Evolutionary conservation across 1,284 basidiomycete genomes (phyloP), one percentile per base, ranked within the genome.

Genomic region (Cystobasidium sp.): DNA sequence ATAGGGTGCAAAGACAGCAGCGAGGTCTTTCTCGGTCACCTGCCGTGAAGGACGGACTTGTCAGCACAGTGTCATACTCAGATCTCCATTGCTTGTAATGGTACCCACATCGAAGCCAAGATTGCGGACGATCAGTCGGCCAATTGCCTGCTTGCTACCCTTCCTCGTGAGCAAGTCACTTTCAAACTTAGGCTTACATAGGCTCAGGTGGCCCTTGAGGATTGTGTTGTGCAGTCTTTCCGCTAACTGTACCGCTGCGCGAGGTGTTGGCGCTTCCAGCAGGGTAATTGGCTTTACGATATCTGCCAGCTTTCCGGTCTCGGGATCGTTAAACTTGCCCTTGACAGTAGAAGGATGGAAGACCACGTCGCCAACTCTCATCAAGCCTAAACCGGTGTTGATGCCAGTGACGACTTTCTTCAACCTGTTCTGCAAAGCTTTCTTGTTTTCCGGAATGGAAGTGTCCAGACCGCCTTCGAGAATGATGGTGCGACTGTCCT

Each of bases 161-260:
- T 85, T 78, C 71, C 80, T 58, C 79, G 83, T 79, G 49, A 80
- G 61, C 82, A 85, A 44, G 78, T 83, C 77, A 82, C 83, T 76
- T 75, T 81, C 61, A 78, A 79, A 79, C 85, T 97, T 97, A 76
- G 97, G 86, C 6, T 91, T 89, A n/a, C 90, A 92, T 6, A 91
- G 93, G 37, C 98, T 87, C 16, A 94, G 84, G 2, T 87, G 85
- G 53, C 94, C 94, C 82, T 97, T 97, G 87, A 91, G 97, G 52
- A 94, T 89, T 81, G 97, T 94, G 0, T 93, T 93, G 81, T 99
- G 93, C 0, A 99, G 88, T 83, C 93, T 94, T 1, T 91, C 91
- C 22, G 89, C 88, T 64, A 87, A 85, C 0, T 94, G 93, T 69
- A 88, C 84, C 5, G 86, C 85, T 9, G 78, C 31, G 24, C 82